Evolutionary conservation across 2,329 filamentous ascomycete species (phyloP).

Genomic region (Cercospora janseana): DNA sequence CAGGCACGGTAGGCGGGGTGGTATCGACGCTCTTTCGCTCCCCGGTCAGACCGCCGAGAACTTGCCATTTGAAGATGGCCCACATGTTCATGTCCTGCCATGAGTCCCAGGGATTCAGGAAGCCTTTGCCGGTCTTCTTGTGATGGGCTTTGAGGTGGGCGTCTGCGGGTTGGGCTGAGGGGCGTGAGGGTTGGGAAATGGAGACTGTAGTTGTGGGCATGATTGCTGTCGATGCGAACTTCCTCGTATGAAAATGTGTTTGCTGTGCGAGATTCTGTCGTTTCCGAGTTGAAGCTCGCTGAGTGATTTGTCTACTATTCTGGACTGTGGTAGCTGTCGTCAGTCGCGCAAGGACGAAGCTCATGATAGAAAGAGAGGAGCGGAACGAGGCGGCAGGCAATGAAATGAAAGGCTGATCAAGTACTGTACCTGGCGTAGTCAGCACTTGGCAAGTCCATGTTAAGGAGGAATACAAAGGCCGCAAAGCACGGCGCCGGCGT

Average conservation of each 20-base stretch:
- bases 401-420: neutral
- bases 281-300: neutral
- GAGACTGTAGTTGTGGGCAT: slow-evolving; percentile 35
- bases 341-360: slow-evolving; percentile 8
- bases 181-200: slow-evolving; percentile 41
- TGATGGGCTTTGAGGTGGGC: slow-evolving; percentile 52
- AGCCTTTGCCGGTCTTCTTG: slow-evolving; percentile 53
- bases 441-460: neutral
- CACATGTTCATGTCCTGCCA: slow-evolving; percentile 42
- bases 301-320: neutral
- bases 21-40: slow-evolving; percentile 58
- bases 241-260: no score
- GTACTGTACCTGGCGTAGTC: slow-evolving; percentile 8
- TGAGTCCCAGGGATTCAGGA: slow-evolving; percentile 59
- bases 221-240: no score
- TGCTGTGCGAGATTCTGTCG: slow-evolving; percentile 2
- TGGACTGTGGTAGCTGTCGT: neutral
- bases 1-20: slow-evolving; percentile 62
- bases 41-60: slow-evolving; percentile 51
- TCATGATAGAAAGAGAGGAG: slow-evolving; percentile 2
- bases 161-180: slow-evolving; percentile 45
- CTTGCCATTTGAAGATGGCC: slow-evolving; percentile 41
- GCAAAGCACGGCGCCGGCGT: neutral
- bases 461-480: neutral
- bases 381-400: neutral